These are phyloP conservation scores for Seiridium cupressi DNA, from an alignment of 2,329 filamentous ascomycete species.

Conservation along the genomic window DNA sequence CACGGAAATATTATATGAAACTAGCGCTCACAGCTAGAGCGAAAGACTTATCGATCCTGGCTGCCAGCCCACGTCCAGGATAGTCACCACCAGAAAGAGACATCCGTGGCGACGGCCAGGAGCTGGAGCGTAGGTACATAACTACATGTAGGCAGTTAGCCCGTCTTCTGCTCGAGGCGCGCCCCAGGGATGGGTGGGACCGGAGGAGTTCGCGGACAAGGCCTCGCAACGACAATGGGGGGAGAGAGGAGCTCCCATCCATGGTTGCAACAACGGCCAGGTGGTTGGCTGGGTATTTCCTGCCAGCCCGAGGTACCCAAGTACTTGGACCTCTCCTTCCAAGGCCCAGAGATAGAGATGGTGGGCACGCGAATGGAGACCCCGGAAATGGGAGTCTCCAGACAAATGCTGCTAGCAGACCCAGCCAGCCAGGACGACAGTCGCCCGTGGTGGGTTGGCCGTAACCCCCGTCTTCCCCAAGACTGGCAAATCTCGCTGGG, in stretches of 20 bases:
- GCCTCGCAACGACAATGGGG: background rate
- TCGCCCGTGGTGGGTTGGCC: background rate
- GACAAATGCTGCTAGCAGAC: background rate
- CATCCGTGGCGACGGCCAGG: background rate
- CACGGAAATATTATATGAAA: background rate
- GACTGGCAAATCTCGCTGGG: background rate
- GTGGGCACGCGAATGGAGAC: constrained; percentile 13
- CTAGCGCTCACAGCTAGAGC: background rate
- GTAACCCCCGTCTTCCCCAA: background rate
- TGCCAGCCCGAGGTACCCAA: background rate
- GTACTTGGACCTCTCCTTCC: no score
- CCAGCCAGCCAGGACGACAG: background rate
- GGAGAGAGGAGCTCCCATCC: background rate
- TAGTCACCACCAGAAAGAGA: background rate
- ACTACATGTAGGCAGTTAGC: background rate
- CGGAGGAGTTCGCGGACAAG: background rate
- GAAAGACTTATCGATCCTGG: background rate
- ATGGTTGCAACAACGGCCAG: background rate
- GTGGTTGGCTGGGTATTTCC: background rate
- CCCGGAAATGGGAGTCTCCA: background rate
- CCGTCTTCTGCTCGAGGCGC: background rate
- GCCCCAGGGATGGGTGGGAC: background rate
- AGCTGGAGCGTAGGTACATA: background rate
- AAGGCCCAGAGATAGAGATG: constrained; percentile 5
- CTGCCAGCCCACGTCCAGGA: background rate